Evolutionary conservation across 306 rosid species (phyloP).

Genomic region (Leucaena leucocephala): DNA sequence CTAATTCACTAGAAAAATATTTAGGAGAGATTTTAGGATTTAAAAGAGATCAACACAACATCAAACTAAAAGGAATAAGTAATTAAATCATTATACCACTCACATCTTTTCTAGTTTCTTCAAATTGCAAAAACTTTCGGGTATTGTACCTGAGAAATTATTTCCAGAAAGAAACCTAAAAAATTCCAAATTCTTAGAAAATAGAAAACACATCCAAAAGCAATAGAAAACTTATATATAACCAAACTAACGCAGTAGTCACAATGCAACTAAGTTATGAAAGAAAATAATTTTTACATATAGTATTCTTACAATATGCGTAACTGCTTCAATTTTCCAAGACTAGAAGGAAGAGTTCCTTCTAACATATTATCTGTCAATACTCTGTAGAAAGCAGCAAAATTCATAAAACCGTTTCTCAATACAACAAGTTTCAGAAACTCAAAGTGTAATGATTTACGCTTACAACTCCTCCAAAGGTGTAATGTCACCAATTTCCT

Average conservation of each 20-base stretch:
- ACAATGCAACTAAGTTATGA: too few species aligned
- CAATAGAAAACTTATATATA: background rate
- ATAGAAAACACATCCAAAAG: background rate
- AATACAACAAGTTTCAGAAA: background rate
- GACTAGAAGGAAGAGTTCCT: slow-evolving; percentile 63
- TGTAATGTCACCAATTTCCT: slow-evolving; percentile 46
- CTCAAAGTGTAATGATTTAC: background rate
- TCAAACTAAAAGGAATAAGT: background rate
- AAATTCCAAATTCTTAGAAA: background rate
- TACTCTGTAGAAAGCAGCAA: slow-evolving; percentile 42
- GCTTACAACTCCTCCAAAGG: slow-evolving; percentile 55
- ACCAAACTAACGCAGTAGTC: background rate
- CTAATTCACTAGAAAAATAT: slow-evolving; percentile 64
- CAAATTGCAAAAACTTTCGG: slow-evolving; percentile 55
- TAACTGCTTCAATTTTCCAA: slow-evolving; percentile 62
- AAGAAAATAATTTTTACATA: too few species aligned
- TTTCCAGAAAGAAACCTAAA: slow-evolving; percentile 62
- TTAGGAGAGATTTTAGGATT: slow-evolving; percentile 11
- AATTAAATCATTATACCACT: slow-evolving; percentile 36
- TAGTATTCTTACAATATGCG: slow-evolving; percentile 43
- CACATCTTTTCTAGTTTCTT: slow-evolving; percentile 64
- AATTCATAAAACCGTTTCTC: slow-evolving; percentile 8
- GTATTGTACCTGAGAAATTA: slow-evolving; percentile 72
- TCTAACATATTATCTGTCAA: slow-evolving; percentile 58
- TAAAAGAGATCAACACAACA: background rate